A percentile compares a stretch with the other conserved stretches of the same genome.
Conservation (phyloP, 2,329 filamentous ascomycete species). For the Fusarium chuoi region DNA sequence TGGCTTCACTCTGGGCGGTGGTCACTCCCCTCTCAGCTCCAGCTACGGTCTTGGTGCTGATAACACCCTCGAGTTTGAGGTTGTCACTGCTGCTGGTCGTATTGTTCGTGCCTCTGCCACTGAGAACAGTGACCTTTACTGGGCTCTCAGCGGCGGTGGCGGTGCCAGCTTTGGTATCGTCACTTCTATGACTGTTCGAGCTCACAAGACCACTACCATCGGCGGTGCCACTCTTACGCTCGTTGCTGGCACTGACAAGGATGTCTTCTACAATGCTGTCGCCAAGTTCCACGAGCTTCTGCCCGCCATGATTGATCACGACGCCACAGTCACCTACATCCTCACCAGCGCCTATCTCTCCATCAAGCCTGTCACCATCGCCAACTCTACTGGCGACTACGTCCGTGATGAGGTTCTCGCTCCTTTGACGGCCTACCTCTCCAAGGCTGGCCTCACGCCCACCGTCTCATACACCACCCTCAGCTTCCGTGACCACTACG, state of each 20-base stretch:
- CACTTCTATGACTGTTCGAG: conserved; percentile 63
- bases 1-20: conserved; percentile 70
- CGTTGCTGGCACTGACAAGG: background rate
- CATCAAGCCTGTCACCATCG: conserved; percentile 53
- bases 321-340: conserved; percentile 60
- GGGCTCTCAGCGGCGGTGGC: conserved; percentile 70
- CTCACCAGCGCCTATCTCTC: conserved; percentile 59
- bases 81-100: conserved; percentile 62
- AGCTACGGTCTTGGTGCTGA: conserved; percentile 68
- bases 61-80: conserved; percentile 64
- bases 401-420: background rate
- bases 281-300: conserved; percentile 42
- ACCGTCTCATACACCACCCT: background rate
- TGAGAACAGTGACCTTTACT: conserved; percentile 67
- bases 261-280: conserved; percentile 1
- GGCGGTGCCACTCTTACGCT: conserved; percentile 1
- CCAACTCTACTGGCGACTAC: conserved; percentile 46
- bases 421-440: background rate
- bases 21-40: conserved; percentile 61
- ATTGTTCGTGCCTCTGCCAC: conserved; percentile 57
- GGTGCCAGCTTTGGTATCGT: conserved; percentile 69
- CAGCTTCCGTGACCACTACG: conserved; percentile 52
- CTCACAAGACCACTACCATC: conserved; percentile 45
- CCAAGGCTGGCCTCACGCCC: background rate
- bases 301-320: conserved; percentile 59